These are phyloP conservation scores for Aurinia saxatilis DNA, from an alignment of 345 rosid species.

Conservation along the genomic window DNA sequence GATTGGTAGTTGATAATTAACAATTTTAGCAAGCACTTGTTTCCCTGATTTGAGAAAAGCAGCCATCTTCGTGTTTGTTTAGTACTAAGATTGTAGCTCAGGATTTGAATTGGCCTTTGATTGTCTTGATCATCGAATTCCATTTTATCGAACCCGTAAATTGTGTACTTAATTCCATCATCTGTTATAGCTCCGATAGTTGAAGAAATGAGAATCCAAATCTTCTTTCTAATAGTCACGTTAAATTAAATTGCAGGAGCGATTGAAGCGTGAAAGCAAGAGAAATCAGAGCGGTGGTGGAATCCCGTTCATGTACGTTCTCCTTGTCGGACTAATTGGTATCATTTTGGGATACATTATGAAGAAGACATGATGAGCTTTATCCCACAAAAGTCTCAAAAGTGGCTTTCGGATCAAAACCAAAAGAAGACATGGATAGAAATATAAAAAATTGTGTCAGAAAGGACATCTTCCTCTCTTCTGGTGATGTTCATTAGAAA, in stretches of 20 bases:
- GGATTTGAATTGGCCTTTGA: background rate
- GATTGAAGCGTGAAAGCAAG: slow-evolving; percentile 40
- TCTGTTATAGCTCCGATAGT: background rate
- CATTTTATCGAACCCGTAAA: background rate
- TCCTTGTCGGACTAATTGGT: slow-evolving; percentile 65
- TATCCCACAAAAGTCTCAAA: background rate
- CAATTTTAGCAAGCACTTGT: background rate
- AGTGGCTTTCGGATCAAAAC: background rate
- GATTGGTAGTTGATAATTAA: background rate
- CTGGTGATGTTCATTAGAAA: background rate
- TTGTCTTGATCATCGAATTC: background rate
- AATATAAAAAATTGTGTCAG: slow-evolving; percentile 18
- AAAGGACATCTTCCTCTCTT: slow-evolving; percentile 19
- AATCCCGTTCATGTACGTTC: slow-evolving; percentile 39
- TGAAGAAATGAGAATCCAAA: no score
- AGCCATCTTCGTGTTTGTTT: background rate
- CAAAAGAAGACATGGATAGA: slow-evolving; percentile 8
- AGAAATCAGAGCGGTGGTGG: slow-evolving; percentile 33
- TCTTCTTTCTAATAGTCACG: no score
- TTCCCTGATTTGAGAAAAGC: background rate
- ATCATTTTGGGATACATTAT: slow-evolving; percentile 65
- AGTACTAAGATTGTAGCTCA: no score
- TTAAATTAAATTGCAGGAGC: slow-evolving; percentile 43
- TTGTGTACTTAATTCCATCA: background rate
- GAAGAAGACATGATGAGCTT: slow-evolving; percentile 46